Conservation (phyloP, 495 filamentous ascomycete species). For the Podospora bellae-mahoneyi region DNA sequence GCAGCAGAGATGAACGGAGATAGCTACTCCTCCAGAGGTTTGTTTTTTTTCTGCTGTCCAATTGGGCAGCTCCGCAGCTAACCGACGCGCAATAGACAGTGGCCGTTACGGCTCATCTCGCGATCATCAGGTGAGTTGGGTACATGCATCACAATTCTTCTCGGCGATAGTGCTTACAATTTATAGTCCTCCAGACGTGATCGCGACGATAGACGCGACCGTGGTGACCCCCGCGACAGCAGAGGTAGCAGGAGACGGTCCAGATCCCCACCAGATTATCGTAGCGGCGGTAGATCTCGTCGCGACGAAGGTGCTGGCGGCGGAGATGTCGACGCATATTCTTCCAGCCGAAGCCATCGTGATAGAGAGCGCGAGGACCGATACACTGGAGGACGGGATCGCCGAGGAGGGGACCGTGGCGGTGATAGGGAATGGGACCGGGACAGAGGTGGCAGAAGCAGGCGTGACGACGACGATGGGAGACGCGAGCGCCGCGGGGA, state of each 20-base stretch:
- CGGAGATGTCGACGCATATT: slow-evolving; percentile 81
- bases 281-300: slow-evolving; percentile 49
- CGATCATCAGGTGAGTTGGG: slow-evolving; percentile 63
- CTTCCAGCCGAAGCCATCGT: slow-evolving; percentile 82
- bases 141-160: not conserved
- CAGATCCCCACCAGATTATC: slow-evolving; percentile 62
- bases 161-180: not conserved
- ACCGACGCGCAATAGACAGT: slow-evolving; percentile 45
- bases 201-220: slow-evolving; percentile 52
- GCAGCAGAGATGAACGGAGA: slow-evolving; percentile 78
- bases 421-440: slow-evolving; percentile 49
- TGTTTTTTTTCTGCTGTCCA: slow-evolving; percentile 23
- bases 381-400: slow-evolving; percentile 53
- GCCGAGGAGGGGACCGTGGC: slow-evolving; percentile 67
- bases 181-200: slow-evolving; percentile 35
- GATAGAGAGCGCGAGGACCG: slow-evolving; percentile 87
- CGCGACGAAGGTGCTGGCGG: slow-evolving; percentile 43
- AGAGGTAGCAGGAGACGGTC: slow-evolving; percentile 66
- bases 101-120: slow-evolving; percentile 65
- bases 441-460: slow-evolving; percentile 43
- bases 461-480: slow-evolving; percentile 46
- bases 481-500: slow-evolving; percentile 36
- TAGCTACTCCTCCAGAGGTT: slow-evolving; percentile 77
- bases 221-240: slow-evolving; percentile 41
- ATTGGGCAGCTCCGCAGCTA: slow-evolving; percentile 3